Percentiles rank a stretch among this genome's conserved stretches.
Evolutionary conservation across 169 alveolate genomes (phyloP).

Genomic region (Cryptosporidium baileyi): DNA sequence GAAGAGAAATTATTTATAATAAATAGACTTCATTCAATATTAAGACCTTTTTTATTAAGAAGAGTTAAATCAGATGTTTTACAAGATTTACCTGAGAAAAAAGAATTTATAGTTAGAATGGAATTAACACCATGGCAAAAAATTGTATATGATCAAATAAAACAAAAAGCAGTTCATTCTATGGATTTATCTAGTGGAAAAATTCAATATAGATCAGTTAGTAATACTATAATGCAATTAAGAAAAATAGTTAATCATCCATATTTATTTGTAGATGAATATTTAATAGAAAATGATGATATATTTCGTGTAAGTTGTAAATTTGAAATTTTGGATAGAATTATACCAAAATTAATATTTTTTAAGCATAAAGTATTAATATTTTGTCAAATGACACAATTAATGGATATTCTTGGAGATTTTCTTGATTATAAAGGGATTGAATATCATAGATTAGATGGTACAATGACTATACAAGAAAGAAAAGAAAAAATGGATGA

Average conservation of each 20-base stretch:
- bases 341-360: conserved; percentile 86
- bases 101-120: conserved; percentile 87
- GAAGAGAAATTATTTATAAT: conserved; percentile 88
- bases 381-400: conserved; percentile 91
- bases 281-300: conserved; percentile 81
- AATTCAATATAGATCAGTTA: conserved; percentile 79
- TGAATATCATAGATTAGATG: conserved; percentile 89
- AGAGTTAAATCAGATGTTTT: conserved; percentile 92
- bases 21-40: conserved; percentile 88
- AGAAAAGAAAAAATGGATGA: conserved; percentile 81
- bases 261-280: conserved; percentile 86
- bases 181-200: conserved; percentile 66
- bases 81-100: conserved; percentile 87
- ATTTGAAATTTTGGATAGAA: conserved; percentile 91
- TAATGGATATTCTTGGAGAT: conserved; percentile 89
- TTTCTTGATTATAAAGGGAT: conserved; percentile 85
- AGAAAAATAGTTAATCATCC: conserved; percentile 94
- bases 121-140: conserved; percentile 91
- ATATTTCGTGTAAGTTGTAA: conserved; percentile 91
- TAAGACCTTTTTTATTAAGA: conserved; percentile 89
- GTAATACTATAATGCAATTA: conserved; percentile 91
- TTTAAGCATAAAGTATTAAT: conserved; percentile 89
- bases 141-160: conserved; percentile 84
- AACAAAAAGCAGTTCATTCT: conserved; percentile 83
- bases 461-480: conserved; percentile 89